Base-by-base conservation (phyloP, 768 basidiomycete species). In the Boletellus ananiceps region DNA sequence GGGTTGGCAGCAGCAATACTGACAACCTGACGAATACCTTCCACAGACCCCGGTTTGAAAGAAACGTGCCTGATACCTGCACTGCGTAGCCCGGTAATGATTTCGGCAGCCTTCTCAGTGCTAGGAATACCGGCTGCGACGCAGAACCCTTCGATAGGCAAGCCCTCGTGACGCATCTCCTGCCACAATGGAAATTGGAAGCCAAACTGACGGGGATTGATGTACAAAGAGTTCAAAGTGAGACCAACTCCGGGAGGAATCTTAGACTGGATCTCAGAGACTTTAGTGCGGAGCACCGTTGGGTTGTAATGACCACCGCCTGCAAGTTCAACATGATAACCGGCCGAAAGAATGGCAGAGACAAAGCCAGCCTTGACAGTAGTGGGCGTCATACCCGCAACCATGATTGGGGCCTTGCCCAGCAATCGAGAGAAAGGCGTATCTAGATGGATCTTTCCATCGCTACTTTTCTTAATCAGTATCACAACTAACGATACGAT, bases 101-200 rank as follows among this genome's bases (percentile, higher is more conserved):
- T 97, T 70, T 98, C 95, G 39, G 85, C 85, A 2, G 95, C 94
- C 71, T 98, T 99, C 71, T 98, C 96, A 2, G 92, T 92, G 58
- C 81, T 88, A 8, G 96, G 96, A 58, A 99, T 90, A 62, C 95
- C 96, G 40, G 96, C 96, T 35, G 95, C 96, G 51, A 98, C 91
- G 65, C 94, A 97, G 72, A 99, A 95, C n/a, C 96, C 96, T 74
- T 99, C 95, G 54, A 98, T 77, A 12, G 96, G 96, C 3, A 94
- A 72, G 48, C 95, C 95, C 68, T 97, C 96, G 50, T 83, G 83
- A 55, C 91, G 84, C 88, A 99, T 88, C 71, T 96, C 91, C 67
- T 94, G 90, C 96, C 96, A 99, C 13, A 97, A 75, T 15, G 96
- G 96, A 68, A 92, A 82, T 68, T 99, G 95, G 86, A 98, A 98